Evolutionary conservation across 1,139 yeast species (phyloP).

Genomic region (Debaryomycetaceae sp.): DNA sequence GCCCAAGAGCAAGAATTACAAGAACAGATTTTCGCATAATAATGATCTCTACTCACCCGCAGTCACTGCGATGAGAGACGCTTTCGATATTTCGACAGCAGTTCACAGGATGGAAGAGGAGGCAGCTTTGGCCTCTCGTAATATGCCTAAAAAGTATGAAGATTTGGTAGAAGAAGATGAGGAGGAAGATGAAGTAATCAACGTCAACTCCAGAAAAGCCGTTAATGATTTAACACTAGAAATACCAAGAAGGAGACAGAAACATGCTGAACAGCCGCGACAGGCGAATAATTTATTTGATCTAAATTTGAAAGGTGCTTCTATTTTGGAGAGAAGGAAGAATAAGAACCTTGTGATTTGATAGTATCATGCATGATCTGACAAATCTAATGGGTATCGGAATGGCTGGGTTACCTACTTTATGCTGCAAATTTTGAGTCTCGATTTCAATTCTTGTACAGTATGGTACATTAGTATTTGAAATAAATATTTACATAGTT

Average conservation of each 20-base stretch:
- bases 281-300: slow-evolving; percentile 48
- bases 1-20: slow-evolving; percentile 16
- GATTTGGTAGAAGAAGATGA: slow-evolving; percentile 39
- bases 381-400: no score
- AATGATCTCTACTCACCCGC: slow-evolving; percentile 69
- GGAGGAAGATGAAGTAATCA: slow-evolving; percentile 27
- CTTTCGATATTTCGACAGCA: slow-evolving; percentile 91
- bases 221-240: slow-evolving; percentile 9
- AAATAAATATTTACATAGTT: not conserved
- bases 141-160: slow-evolving; percentile 19
- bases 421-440: not conserved
- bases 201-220: slow-evolving; percentile 6
- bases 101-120: slow-evolving; percentile 93
- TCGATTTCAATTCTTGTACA: not conserved
- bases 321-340: slow-evolving; percentile 74
- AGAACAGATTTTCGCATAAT: slow-evolving; percentile 19
- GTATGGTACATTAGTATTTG: not conserved
- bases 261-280: slow-evolving; percentile 7
- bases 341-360: slow-evolving; percentile 19
- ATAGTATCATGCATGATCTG: no score
- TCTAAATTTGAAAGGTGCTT: slow-evolving; percentile 72
- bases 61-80: slow-evolving; percentile 91
- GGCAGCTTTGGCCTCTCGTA: slow-evolving; percentile 46
- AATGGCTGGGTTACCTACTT: no score
- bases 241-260: slow-evolving; percentile 17